Percentiles rank a stretch among this genome's conserved stretches.
Evolutionary conservation across 805 yeast species (phyloP).

Genomic region (Nakazawaea siamensis): DNA sequence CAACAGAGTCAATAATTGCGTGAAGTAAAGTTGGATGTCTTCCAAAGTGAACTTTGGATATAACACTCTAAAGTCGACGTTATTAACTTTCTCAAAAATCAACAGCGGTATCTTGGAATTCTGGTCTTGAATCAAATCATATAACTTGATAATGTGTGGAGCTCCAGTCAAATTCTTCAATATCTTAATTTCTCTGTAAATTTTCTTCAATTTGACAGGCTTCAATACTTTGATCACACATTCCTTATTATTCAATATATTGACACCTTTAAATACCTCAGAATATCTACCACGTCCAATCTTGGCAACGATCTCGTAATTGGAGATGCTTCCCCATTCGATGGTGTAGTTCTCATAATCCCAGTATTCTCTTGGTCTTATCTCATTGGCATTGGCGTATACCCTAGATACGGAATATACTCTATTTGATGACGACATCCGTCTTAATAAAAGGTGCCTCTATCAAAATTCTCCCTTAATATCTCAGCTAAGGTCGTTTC

Average conservation of each 20-base stretch:
- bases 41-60: slow-evolving; percentile 71
- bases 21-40: slow-evolving; percentile 80
- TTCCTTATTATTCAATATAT: slow-evolving; percentile 48
- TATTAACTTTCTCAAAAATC: slow-evolving; percentile 77
- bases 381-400: slow-evolving; percentile 69
- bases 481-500: too few relatives aligned
- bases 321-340: slow-evolving; percentile 79
- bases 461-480: too few relatives aligned
- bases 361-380: slow-evolving; percentile 79
- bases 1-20: slow-evolving; percentile 71
- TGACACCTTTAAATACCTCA: slow-evolving; percentile 84
- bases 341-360: slow-evolving; percentile 65
- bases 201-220: slow-evolving; percentile 90
- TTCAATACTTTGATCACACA: slow-evolving; percentile 88
- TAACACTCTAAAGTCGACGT: slow-evolving; percentile 77
- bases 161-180: slow-evolving; percentile 80
- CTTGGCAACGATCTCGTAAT: slow-evolving; percentile 77
- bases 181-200: slow-evolving; percentile 83
- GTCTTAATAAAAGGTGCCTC: too few relatives aligned
- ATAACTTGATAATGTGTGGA: slow-evolving; percentile 65
- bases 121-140: slow-evolving; percentile 84
- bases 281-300: slow-evolving; percentile 92
- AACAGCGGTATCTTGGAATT: slow-evolving; percentile 81
- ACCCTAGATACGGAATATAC: slow-evolving; percentile 62
- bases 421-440: slow-evolving; percentile 7